These are phyloP conservation scores for Sordaria brevicollis DNA, from an alignment of 495 filamentous ascomycete genomes.

Conservation along the genomic window DNA sequence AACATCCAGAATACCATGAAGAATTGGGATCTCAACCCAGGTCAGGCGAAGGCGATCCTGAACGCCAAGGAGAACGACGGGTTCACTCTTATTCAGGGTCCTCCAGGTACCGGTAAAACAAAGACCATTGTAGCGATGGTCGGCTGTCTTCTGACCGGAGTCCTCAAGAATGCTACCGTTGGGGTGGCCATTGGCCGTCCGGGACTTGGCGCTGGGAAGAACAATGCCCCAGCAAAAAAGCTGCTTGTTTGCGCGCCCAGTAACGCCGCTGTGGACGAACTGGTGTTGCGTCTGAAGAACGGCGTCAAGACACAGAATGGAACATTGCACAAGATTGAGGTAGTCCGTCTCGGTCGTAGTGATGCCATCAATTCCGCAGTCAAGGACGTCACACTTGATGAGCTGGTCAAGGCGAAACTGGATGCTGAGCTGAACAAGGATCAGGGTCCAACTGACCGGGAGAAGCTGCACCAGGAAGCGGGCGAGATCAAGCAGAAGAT, in stretches of 20 bases:
- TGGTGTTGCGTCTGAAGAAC: slow-evolving; percentile 84
- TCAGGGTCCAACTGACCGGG: slow-evolving; percentile 49
- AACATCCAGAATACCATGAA: slow-evolving; percentile 53
- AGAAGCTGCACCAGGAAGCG: slow-evolving; percentile 74
- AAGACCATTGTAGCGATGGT: slow-evolving; percentile 97
- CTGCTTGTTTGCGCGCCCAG: slow-evolving; percentile 91
- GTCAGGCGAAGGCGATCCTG: slow-evolving; percentile 85
- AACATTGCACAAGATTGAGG: slow-evolving; percentile 57
- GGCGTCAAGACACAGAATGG: slow-evolving; percentile 76
- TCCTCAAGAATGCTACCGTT: slow-evolving; percentile 35
- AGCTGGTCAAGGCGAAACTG: slow-evolving; percentile 70
- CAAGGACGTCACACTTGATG: slow-evolving; percentile 85
- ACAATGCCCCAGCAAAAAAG: slow-evolving; percentile 50
- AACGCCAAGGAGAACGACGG: slow-evolving; percentile 90
- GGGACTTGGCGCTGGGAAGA: slow-evolving; percentile 21
- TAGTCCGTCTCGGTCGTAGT: slow-evolving; percentile 82
- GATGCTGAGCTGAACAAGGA: slow-evolving; percentile 38
- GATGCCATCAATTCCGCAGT: slow-evolving; percentile 90
- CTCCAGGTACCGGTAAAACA: slow-evolving; percentile 93
- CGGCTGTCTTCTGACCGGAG: slow-evolving; percentile 65
- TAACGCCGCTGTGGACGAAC: slow-evolving; percentile 93
- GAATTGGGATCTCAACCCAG: slow-evolving; percentile 75
- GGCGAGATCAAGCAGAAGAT: slow-evolving; percentile 63
- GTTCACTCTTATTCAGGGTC: slow-evolving; percentile 92
- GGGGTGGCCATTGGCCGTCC: slow-evolving; percentile 40